These are phyloP conservation scores for Talaromyces ruber DNA, from an alignment of 495 filamentous ascomycete species.

Conservation along the genomic window DNA sequence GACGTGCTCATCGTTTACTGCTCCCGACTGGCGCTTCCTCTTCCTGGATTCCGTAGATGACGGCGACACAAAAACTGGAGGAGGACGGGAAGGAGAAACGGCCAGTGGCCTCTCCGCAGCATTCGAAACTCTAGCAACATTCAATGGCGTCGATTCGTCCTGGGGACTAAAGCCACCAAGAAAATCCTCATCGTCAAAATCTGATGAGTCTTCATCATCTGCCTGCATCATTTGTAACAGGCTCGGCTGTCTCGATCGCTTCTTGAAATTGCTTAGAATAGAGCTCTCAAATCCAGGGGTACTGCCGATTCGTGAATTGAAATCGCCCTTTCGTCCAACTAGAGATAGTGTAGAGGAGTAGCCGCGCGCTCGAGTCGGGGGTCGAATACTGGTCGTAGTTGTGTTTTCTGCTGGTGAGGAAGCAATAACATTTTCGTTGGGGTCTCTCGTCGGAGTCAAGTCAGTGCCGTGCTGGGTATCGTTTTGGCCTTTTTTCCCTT, in stretches of 20 bases:
- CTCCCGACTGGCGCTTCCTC: slow-evolving; percentile 19
- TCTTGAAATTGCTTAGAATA: slow-evolving; percentile 51
- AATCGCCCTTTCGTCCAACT: slow-evolving; percentile 33
- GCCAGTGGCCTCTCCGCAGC: slow-evolving; percentile 2
- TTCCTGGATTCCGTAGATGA: slow-evolving; percentile 27
- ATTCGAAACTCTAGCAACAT: slow-evolving; percentile 28
- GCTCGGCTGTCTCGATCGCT: slow-evolving; percentile 58
- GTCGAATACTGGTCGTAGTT: slow-evolving; percentile 28
- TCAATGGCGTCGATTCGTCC: slow-evolving; percentile 59
- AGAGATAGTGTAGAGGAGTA: slow-evolving; percentile 39
- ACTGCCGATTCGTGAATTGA: slow-evolving; percentile 29
- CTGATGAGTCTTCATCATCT: slow-evolving; percentile 36
- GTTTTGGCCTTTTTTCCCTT: neutral
- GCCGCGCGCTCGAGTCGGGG: slow-evolving; percentile 36
- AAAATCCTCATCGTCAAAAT: slow-evolving; percentile 43
- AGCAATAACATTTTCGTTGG: slow-evolving; percentile 29
- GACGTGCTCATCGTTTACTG: neutral
- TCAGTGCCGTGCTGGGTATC: neutral
- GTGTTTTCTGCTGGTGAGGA: slow-evolving; percentile 30
- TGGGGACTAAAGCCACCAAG: slow-evolving; percentile 53
- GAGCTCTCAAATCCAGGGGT: slow-evolving; percentile 50
- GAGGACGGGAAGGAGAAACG: slow-evolving; percentile 14
- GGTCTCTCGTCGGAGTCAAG: slow-evolving; percentile 26
- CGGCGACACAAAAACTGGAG: slow-evolving; percentile 11
- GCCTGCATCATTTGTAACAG: slow-evolving; percentile 55